Conservation (phyloP, 495 filamentous ascomycete genomes). For the Aspergillus heteromorphus region DNA sequence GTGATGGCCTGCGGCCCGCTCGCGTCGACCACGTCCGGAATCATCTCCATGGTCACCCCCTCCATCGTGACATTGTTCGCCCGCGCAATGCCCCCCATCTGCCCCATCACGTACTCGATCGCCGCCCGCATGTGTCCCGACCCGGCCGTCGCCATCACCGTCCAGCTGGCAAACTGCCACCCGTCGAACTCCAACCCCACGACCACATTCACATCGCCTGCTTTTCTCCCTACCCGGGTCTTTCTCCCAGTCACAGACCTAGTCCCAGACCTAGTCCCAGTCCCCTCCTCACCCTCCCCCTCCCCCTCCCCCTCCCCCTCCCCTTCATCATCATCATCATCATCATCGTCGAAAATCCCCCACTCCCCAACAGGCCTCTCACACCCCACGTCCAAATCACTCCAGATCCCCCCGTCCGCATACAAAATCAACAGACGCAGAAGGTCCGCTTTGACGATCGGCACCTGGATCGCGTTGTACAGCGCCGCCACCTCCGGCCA, state of each 20-base stretch:
- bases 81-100: constrained; percentile 3
- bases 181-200: constrained; percentile 40
- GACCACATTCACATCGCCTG: constrained; percentile 22
- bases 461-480: constrained; percentile 25
- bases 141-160: constrained; percentile 31
- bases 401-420: constrained; percentile 41
- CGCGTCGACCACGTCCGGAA: constrained; percentile 33
- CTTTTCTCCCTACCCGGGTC: not conserved
- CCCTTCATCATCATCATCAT: no score
- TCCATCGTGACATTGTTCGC: constrained; percentile 4
- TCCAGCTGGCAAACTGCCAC: constrained; percentile 37
- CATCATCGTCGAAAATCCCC: constrained; percentile 11
- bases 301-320: no score
- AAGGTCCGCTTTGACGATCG: constrained; percentile 36
- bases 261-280: no score
- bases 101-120: constrained; percentile 9
- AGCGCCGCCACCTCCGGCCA: constrained; percentile 20
- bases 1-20: constrained; percentile 40
- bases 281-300: no score
- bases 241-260: not conserved
- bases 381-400: constrained; percentile 36
- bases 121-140: constrained; percentile 7
- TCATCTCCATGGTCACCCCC: constrained; percentile 23
- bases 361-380: constrained; percentile 31
- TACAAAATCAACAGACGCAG: constrained; percentile 37